Percentiles rank a stretch among this genome's conserved stretches.
These are phyloP conservation scores for Papiliotrema laurentii DNA, from an alignment of 1,284 basidiomycete species.

Conservation along the genomic window DNA sequence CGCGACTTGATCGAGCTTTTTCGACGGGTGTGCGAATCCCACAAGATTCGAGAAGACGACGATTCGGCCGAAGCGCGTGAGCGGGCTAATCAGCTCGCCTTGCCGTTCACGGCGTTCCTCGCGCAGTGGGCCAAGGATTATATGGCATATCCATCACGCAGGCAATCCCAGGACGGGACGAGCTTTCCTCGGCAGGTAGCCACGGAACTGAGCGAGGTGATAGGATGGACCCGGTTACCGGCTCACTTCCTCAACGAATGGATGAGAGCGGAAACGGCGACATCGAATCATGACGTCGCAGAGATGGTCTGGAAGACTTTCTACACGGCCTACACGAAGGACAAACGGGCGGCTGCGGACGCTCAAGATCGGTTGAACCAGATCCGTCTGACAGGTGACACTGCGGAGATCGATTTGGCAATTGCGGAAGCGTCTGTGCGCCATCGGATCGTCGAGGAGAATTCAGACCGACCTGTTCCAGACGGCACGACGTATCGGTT, in stretches of 20 bases:
- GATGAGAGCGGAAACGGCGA: slow-evolving; percentile 22
- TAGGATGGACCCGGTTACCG: slow-evolving; percentile 8
- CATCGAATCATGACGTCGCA: slow-evolving; percentile 9
- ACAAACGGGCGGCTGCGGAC: not conserved
- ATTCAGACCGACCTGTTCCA: not conserved
- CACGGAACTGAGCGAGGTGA: slow-evolving; percentile 10
- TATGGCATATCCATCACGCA: not conserved
- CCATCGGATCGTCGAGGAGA: too few species aligned
- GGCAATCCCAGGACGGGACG: too few species aligned
- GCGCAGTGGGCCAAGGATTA: not conserved
- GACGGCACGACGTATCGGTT: not conserved
- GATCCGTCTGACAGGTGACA: too few species aligned
- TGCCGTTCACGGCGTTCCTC: not conserved
- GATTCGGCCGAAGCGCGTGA: too few species aligned
- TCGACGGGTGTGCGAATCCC: not conserved
- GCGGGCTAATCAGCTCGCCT: too few species aligned
- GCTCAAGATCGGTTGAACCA: not conserved
- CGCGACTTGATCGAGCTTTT: not conserved
- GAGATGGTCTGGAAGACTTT: slow-evolving; percentile 14
- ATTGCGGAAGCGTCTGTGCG: too few species aligned
- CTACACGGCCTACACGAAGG: not conserved
- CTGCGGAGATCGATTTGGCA: too few species aligned
- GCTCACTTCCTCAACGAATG: slow-evolving; percentile 19
- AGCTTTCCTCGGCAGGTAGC: slow-evolving; percentile 15
- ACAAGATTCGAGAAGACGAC: too few species aligned